Evolutionary conservation across 805 yeast species (phyloP), one percentile per base, ranked within the genome.

Genomic region (Candida endomychidarum): DNA sequence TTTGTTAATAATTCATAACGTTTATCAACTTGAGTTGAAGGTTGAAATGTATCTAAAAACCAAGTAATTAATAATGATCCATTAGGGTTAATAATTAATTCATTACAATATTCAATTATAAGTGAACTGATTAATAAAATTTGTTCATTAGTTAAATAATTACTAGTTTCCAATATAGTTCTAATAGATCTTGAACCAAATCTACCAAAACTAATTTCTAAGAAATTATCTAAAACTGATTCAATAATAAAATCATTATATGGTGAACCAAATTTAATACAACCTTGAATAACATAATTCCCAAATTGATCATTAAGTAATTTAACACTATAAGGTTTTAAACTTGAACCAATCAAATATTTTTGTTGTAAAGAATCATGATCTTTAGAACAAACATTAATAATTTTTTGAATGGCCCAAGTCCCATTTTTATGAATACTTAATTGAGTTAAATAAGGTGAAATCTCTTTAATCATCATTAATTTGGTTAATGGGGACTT

Each of bases 391-490:
- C 80, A 35, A 79, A 80, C 47, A 49, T 81, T 84, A 51, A 93
- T 89, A 61, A 93, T 83, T 62, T 91, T 93, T 62, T 93, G 99
- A 17, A 96, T 95, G 2, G 97, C 98, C 99, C 99, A 93, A 4
- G 99, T 93, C 46, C 99, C 99, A 60, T 93, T 93, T 57, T 93
- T 93, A 66, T 93, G 99, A 41, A 88, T 83, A 52, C 97, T 93
- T 72, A 91, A 83, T 51, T 88, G 95, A 1, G 96, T 86, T 47
- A 93, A 69, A 54, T 75, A 86, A 19, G 90, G 95, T 3, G 83
- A 70, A 28, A 95, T 78, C 48, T 77, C 78, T 53, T 83, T 78
- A 41, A 93, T 73, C 87, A 93, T 84, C 58, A 83, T 76, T 50
- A 86, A 83, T 55, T 87, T 86, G 42, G 89, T 72, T 3, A 81